Base-by-base conservation (phyloP, 306 rosid genomes). In the Cyclanthera cordifolia region DNA sequence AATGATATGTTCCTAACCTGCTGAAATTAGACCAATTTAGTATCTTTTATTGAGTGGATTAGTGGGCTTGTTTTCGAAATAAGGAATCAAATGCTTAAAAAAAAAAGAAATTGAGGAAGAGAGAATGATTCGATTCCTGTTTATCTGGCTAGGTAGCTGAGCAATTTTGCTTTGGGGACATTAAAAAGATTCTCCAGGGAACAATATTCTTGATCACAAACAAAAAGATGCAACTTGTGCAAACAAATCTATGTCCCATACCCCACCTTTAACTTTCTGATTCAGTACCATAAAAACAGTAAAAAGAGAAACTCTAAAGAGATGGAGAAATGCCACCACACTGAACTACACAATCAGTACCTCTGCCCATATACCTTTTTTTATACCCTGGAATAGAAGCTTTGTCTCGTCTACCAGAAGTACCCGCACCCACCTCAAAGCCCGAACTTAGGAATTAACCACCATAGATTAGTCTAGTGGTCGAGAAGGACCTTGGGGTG, bases 141-240 rank as follows among this genome's bases (percentile, higher is more conserved):
- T 60, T 60, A 28, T 21, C 23, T 58, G 1, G 19, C 23, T 58
- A 58, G 30, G 66, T 13, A 58, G 66, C 66, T 28, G 45, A 32
- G 46, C 45, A 58, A 4, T n/a, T 30, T 46, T 34, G 67, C 46
- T n/a, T 60, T 39, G 69, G 50, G 50, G 28, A 19, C 69, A 8
- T 61, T 61, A 41, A 61, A 11, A 49, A 39, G 69, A 61, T 61
- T 61, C 69, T 39, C 30, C 50, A 12, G 82, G 83, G 65, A 88
- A 87, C 88, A 83, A 72, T 55, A 82, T 86, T 90, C 92, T 70
- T 72, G 83, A 41, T 79, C 70, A 89, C 97, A 85, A 71, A 73
- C 76, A 64, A 70, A 8, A 34, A 39, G 14, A 54, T 39, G 48
- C 65, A 53, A 39, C 64, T 51, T 41, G 53, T 47, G 70, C 39